Evolutionary conservation across 352 stramenopile genomes (phyloP).

Genomic region (Phytophthora chlamydospora): DNA sequence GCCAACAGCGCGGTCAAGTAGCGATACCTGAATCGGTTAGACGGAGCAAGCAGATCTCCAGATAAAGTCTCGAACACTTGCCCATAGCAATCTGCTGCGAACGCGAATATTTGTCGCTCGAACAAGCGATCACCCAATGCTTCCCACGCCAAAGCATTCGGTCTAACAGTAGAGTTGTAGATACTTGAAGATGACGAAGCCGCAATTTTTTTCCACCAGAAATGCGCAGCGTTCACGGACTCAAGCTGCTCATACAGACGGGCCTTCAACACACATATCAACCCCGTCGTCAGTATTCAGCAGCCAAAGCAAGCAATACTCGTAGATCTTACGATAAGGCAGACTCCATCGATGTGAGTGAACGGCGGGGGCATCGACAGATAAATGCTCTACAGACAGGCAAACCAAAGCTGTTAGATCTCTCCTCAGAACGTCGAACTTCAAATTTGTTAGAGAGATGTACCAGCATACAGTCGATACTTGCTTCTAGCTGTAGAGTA

Average conservation of each 20-base stretch:
- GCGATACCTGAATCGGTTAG: slow-evolving; percentile 28
- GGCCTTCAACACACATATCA: slow-evolving; percentile 21
- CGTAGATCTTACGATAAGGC: slow-evolving; percentile 48
- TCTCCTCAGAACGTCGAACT: not conserved
- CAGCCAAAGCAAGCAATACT: not conserved
- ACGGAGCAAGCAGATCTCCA: slow-evolving; percentile 7
- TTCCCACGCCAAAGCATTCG: slow-evolving; percentile 4
- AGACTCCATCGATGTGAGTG: slow-evolving; percentile 37
- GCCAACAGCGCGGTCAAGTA: slow-evolving; percentile 35
- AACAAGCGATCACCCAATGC: slow-evolving; percentile 40
- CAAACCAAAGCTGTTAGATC: not conserved
- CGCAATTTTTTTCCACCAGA: slow-evolving; percentile 51
- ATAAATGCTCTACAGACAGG: slow-evolving; percentile 41
- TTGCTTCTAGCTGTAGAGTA: slow-evolving; percentile 33
- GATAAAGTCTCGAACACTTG: slow-evolving; percentile 9
- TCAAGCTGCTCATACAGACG: slow-evolving; percentile 44
- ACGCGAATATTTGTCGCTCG: slow-evolving; percentile 37
- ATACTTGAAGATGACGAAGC: not conserved
- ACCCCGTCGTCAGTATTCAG: not conserved
- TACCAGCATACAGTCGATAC: slow-evolving; percentile 48
- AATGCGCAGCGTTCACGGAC: slow-evolving; percentile 16
- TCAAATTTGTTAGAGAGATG: not conserved
- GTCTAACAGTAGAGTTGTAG: not conserved
- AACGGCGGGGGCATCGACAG: slow-evolving; percentile 58
- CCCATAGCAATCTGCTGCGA: slow-evolving; percentile 43